Conservation (phyloP, 345 rosid genomes). For the Ailanthus altissimus region DNA sequence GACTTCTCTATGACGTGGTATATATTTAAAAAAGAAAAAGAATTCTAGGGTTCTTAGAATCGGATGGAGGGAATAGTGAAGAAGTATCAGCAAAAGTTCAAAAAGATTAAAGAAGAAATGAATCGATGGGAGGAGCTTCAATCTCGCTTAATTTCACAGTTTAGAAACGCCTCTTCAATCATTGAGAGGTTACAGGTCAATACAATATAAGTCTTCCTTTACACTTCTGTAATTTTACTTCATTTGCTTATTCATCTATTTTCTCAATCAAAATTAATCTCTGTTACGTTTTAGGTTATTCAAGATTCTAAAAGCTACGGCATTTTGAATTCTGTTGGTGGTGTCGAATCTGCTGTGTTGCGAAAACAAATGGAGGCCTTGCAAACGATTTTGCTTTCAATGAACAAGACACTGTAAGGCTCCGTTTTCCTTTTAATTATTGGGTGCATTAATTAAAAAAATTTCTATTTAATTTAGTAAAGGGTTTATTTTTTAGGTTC, state of each 20-base stretch:
- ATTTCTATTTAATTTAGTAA: neutral
- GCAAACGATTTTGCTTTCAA: constrained; percentile 51
- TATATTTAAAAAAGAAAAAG: too few relatives aligned
- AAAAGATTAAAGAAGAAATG: constrained; percentile 62
- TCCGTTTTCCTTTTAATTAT: neutral
- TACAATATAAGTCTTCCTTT: constrained; percentile 6
- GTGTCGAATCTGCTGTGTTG: constrained; percentile 56
- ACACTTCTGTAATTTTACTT: neutral
- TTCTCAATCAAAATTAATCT: neutral
- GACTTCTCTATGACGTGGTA: too few relatives aligned
- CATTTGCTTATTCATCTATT: neutral
- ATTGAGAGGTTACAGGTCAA: constrained; percentile 74
- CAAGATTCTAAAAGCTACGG: constrained; percentile 55
- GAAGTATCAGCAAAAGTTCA: constrained; percentile 71
- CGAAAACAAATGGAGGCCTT: constrained; percentile 73
- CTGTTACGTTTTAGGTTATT: constrained; percentile 40
- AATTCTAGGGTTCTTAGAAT: neutral
- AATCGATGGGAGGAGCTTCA: constrained; percentile 71
- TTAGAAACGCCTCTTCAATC: constrained; percentile 64
- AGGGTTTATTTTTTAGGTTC: neutral
- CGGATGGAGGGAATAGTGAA: constrained; percentile 65
- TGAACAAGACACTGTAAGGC: constrained; percentile 60
- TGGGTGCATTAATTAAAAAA: neutral
- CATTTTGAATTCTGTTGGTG: constrained; percentile 48
- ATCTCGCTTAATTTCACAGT: constrained; percentile 56